phyloP scores from a whole-genome alignment of 2,329 filamentous ascomycete genomes.

The Parastagonospora avenae region DNA sequence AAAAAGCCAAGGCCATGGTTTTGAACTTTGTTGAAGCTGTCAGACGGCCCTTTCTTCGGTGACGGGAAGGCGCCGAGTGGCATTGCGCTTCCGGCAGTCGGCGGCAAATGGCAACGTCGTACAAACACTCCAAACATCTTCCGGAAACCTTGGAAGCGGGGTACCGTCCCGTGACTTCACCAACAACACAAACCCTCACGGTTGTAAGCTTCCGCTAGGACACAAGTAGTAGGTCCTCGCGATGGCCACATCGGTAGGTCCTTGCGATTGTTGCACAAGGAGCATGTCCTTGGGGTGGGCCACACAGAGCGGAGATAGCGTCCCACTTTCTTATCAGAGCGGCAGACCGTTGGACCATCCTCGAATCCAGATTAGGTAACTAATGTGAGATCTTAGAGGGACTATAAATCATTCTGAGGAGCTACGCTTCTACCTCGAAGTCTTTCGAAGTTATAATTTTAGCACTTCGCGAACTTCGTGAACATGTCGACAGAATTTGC shows the following conservation, averaged over 20 bases:
- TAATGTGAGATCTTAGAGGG: slow-evolving; percentile 3
- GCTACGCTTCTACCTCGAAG: neutral
- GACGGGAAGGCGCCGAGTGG: too few species aligned
- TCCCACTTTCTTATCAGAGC: slow-evolving; percentile 27
- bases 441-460: neutral
- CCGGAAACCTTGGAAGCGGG: too few species aligned
- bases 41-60: too few species aligned
- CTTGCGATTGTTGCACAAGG: neutral
- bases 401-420: slow-evolving; percentile 3
- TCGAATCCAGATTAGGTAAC: slow-evolving; percentile 9
- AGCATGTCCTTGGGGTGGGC: neutral
- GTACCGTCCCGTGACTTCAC: neutral
- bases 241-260: slow-evolving; percentile 4
- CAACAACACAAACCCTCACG: slow-evolving; percentile 6
- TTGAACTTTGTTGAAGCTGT: too few species aligned
- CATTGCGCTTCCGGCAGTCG: too few species aligned
- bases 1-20: too few species aligned
- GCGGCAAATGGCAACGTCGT: too few species aligned
- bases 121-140: too few species aligned
- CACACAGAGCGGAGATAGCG: slow-evolving; percentile 1
- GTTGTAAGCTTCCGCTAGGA: slow-evolving; percentile 19
- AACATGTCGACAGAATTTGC: slow-evolving; percentile 39
- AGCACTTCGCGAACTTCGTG: neutral
- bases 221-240: slow-evolving; percentile 31
- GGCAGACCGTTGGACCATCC: slow-evolving; percentile 10